phyloP scores from a whole-genome alignment of 129 eudicot genomes.

The Flaveria trinervia region DNA sequence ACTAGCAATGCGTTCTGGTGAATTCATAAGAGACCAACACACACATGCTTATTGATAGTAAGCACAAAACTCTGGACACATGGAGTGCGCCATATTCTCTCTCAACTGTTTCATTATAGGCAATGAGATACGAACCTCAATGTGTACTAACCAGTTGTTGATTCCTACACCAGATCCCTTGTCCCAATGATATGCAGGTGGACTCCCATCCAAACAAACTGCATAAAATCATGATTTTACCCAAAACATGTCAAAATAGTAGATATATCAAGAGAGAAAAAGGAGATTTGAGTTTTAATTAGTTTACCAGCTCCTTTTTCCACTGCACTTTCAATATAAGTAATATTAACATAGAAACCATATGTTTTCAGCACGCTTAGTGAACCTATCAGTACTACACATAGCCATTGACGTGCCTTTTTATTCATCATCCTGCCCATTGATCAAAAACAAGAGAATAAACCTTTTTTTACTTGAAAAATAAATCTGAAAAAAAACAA shows the following conservation, averaged over 20 bases:
- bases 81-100: constrained; percentile 1
- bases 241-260: constrained; percentile 11
- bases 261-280: neutral
- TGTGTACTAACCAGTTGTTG: constrained; percentile 82
- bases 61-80: neutral
- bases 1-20: constrained; percentile 1
- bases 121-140: constrained; percentile 61
- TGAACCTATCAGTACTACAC: constrained; percentile 32
- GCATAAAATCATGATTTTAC: constrained; percentile 14
- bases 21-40: neutral
- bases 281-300: neutral
- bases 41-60: neutral
- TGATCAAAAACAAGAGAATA: neutral
- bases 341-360: constrained; percentile 63
- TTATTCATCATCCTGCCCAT: constrained; percentile 50
- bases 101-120: neutral
- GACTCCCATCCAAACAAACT: constrained; percentile 98
- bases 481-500: too few relatives aligned
- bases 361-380: constrained; percentile 45
- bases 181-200: constrained; percentile 90
- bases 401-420: constrained; percentile 36
- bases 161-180: constrained; percentile 78
- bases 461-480: neutral
- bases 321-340: constrained; percentile 70
- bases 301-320: constrained; percentile 89